These are phyloP conservation scores for Rhodosporidiobolus sp. DNA, from an alignment of 768 basidiomycete species.

Conservation along the genomic window DNA sequence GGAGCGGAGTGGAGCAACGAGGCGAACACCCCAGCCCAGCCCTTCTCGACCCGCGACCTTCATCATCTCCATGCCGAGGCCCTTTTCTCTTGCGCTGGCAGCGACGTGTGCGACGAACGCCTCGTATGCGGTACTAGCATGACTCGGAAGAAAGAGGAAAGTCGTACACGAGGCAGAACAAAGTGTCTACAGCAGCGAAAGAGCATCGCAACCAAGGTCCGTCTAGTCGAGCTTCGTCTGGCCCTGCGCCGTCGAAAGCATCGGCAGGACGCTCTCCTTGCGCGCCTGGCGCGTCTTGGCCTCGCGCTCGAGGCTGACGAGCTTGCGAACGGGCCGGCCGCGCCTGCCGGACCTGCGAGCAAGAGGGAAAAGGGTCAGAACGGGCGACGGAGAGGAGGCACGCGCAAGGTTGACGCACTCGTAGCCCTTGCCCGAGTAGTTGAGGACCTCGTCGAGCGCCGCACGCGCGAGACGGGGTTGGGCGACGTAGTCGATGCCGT, in stretches of 20 bases:
- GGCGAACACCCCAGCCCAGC: too few relatives aligned
- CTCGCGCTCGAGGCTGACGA: constrained; percentile 24
- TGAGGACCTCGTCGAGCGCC: constrained; percentile 69
- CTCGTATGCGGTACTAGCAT: too few relatives aligned
- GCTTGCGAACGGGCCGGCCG: constrained; percentile 17
- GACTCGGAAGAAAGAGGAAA: neutral
- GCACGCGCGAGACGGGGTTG: constrained; percentile 74
- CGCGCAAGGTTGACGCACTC: constrained; percentile 28
- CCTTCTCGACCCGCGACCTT: too few relatives aligned
- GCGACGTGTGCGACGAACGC: too few relatives aligned
- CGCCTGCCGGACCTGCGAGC: constrained; percentile 16
- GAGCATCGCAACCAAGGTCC: too few relatives aligned
- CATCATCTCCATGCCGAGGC: too few relatives aligned
- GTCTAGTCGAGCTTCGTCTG: constrained; percentile 23
- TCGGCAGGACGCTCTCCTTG: constrained; percentile 26
- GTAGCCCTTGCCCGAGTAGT: constrained; percentile 65
- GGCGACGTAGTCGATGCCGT: constrained; percentile 90
- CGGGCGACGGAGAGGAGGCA: too few relatives aligned
- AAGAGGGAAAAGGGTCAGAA: neutral
- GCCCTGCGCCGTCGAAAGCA: neutral
- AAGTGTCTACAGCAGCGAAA: neutral
- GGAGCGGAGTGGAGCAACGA: too few relatives aligned
- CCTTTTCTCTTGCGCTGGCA: too few relatives aligned
- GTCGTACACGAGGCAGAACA: too few relatives aligned
- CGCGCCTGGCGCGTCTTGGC: constrained; percentile 20